A percentile compares a stretch with the other conserved stretches of the same genome.
phyloP scores from a whole-genome alignment of 371 early-diverging fungal species.

The Mucor plumbeus region DNA sequence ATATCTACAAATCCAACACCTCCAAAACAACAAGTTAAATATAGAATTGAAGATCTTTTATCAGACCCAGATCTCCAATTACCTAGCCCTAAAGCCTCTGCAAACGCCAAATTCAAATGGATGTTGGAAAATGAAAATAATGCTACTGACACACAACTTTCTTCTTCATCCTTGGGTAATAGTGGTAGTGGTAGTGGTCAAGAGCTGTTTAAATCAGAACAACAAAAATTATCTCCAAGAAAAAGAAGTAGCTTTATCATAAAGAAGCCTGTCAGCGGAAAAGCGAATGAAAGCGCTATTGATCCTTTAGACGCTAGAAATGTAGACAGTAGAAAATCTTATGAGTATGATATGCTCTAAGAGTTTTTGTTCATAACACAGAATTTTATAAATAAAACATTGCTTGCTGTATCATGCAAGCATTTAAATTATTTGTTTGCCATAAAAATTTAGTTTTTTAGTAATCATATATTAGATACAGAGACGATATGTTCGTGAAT shows the following conservation, averaged over 20 bases:
- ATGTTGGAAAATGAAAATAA: conserved; percentile 22
- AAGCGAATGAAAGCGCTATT: conserved; percentile 1
- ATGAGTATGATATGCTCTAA: conserved; percentile 30
- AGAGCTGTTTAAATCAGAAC: conserved; percentile 20
- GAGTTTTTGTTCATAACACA: background rate
- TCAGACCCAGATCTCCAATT: conserved; percentile 42
- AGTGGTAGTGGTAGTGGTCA: background rate
- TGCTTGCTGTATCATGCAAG: too few species aligned
- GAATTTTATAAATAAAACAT: too few species aligned
- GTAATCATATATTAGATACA: too few species aligned
- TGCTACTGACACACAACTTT: background rate
- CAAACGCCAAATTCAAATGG: conserved; percentile 39
- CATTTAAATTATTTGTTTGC: too few species aligned
- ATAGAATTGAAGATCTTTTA: conserved; percentile 50
- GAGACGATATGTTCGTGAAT: too few species aligned
- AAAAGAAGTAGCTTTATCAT: conserved; percentile 30
- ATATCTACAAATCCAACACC: conserved; percentile 35
- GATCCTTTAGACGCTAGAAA: conserved; percentile 43
- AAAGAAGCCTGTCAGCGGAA: background rate
- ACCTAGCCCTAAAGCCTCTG: conserved; percentile 14
- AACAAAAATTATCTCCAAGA: conserved; percentile 9
- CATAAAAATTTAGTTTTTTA: too few species aligned
- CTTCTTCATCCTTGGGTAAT: background rate
- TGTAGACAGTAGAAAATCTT: conserved; percentile 32
- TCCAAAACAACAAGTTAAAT: conserved; percentile 37